Evolutionary conservation across 352 stramenopile genomes (phyloP), one percentile per base, ranked within the genome.

Genomic region (Phytophthora multivora): DNA sequence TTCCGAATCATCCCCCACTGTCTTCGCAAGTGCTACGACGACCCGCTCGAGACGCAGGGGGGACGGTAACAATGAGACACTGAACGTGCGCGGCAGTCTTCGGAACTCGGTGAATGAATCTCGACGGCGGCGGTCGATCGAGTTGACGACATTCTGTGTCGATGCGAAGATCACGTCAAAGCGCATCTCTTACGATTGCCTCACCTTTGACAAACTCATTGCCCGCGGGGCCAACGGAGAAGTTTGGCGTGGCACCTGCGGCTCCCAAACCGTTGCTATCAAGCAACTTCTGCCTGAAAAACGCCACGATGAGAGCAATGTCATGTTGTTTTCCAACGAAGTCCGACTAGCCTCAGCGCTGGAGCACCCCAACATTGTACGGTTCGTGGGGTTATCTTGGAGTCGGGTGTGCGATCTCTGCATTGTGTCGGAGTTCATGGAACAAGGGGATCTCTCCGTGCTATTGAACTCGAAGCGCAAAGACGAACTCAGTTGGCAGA

Each of bases 301-400:
- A 25, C 68, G 69, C 4, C 62, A 73, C 35, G 67, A 85, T 41
- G 52, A 71, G 15, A 53, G 31, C 3, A 69, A 75, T 10, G 61
- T 89, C 31, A 74, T 74, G 53, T 33, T 75, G 7, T 91, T 91
- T 19, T 59, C 77, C 16, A 70, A 79, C 13, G 82, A 91, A 33
- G 77, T 89, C 9, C 69, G 77, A 0, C 66, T 91, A 0, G 74
- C 71, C 0, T 73, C 82, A 0, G 56, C 63, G 23, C 60, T 91
- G 0, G 75, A 78, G 2, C 82, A 91, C 28, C 79, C 78, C 2
- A 88, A 88, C 54, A 89, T 91, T n/a, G 82, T 89, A 19, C 71
- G 66, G 5, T 91, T 89, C 43, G 69, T 89, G 13, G 77, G 82
- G 3, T 31, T 89, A 2, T 74, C 80, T n/a, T 91, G 82, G 82